Evolutionary conservation across 495 filamentous ascomycete species (phyloP), one percentile per base, ranked within the genome.

Genomic region (Penicillium taxi): DNA sequence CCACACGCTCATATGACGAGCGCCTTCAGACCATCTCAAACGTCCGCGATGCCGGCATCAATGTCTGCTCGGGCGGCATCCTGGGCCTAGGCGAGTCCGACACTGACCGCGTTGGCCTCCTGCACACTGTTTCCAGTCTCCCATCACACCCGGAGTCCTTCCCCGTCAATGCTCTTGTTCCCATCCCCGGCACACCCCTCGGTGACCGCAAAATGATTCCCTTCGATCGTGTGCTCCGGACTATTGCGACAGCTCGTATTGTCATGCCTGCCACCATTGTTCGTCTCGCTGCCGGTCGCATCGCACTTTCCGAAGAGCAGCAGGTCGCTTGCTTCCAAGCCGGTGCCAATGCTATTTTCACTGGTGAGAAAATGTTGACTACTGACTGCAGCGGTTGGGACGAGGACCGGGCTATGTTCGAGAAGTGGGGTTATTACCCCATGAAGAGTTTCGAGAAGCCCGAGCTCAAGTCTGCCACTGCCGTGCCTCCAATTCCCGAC

Each of bases 301-400:
- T 80, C 48, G 80, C 80, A 1, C 71, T 93, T 61, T 64, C 69
- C 12, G 86, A 93, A 63, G 84, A 86, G 57, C 78, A 90, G 64
- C 86, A 93, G 61, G 74, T 82, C 14, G 56, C 85, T 41, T 90
- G 85, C 51, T 93, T 90, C 58, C 74, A 80, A 70, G 84, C 86
- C 0, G 86, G 86, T 17, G 86, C 86, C 0, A 93, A 93, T 53
- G 86, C 86, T 9, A 75, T 93, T 6, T 93, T 93, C 56, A 93
- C 86, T 1, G 86, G 86, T 13, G 86, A 93, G 64, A 89, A 86
- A 71, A 90, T 93, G 86, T 51, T 90, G 65, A 93, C 86, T 12
- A 90, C 86, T 0, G 81, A 82, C 37, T 89, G 84, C 53, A 87
- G 80, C 44, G 86, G 85, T 4, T 93, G 84, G 82, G 85, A 87